Evolutionary conservation across 2,329 filamentous ascomycete species (phyloP).

Genomic region (Ascocoryne sarcoides): DNA sequence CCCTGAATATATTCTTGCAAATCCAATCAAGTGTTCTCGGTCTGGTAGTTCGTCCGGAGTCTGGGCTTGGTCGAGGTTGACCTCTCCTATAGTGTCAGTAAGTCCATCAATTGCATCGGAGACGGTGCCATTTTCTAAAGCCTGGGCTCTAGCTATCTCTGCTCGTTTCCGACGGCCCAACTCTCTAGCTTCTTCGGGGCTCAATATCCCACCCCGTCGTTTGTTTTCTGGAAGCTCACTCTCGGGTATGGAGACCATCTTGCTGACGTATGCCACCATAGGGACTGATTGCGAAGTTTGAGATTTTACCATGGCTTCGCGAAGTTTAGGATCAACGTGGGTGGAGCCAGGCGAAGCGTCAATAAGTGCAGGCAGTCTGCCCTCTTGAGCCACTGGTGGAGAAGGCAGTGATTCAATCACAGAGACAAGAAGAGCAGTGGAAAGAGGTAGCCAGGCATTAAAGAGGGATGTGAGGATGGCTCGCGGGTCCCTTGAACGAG

Average conservation of each 20-base stretch:
- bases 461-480: slow-evolving; percentile 82
- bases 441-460: slow-evolving; percentile 81
- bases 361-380: slow-evolving; percentile 71
- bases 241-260: slow-evolving; percentile 93
- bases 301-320: slow-evolving; percentile 76
- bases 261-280: slow-evolving; percentile 91
- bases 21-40: slow-evolving; percentile 84
- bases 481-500: slow-evolving; percentile 75
- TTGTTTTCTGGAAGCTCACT: slow-evolving; percentile 88
- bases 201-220: slow-evolving; percentile 61
- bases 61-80: slow-evolving; percentile 45
- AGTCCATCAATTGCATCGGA: slow-evolving; percentile 36
- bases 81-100: slow-evolving; percentile 48
- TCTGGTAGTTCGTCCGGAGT: slow-evolving; percentile 52
- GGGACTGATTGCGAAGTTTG: slow-evolving; percentile 62
- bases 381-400: slow-evolving; percentile 68
- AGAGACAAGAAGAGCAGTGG: slow-evolving; percentile 84
- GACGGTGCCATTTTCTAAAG: slow-evolving; percentile 26
- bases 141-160: slow-evolving; percentile 74
- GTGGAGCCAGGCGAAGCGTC: slow-evolving; percentile 69
- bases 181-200: slow-evolving; percentile 82
- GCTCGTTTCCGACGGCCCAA: slow-evolving; percentile 81
- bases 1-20: slow-evolving; percentile 88
- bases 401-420: slow-evolving; percentile 89
- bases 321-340: slow-evolving; percentile 59